Base-by-base conservation (phyloP, 495 filamentous ascomycete genomes). In the Symbiotaphrina buchneri region DNA sequence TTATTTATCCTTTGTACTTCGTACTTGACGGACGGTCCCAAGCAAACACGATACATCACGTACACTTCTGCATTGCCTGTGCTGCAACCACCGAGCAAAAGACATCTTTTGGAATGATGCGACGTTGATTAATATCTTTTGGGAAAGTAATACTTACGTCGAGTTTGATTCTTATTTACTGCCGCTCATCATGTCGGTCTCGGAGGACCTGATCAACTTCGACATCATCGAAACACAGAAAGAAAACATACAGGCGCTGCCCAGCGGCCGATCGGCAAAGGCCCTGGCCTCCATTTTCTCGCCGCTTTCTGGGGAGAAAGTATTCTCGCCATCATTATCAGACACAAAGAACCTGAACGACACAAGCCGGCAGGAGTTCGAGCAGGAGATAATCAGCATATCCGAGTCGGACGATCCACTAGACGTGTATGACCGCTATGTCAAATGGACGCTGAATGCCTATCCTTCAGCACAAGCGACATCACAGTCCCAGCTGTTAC, bases 161-260 rank as follows among this genome's bases (percentile, higher is more conserved):
- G n/a, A n/a, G n/a, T n/a, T n/a, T n/a, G n/a, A n/a, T n/a, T n/a
- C n/a, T n/a, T n/a, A n/a, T n/a, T n/a, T n/a, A n/a, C n/a, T n/a
- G n/a, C n/a, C n/a, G n/a, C n/a, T 33, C 17, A 33, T 11, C 5
- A 67, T 67, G 63, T 51, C 59, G 43, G 54, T 43, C 31, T 46
- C 61, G 19, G 57, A 65, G 20, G 67, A 74, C 39, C 48, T 71
- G 11, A 78, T 93, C 45, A 68, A 90, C 51, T 95, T 97, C 59
- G 76, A 91, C 38, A 69, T 94, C 38, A 95, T 97, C 54, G 87
- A 97, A 48, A 64, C 62, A 26, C 83, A 93, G 44, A 97, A 97
- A 53, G 87, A 97, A 52, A 95, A 97, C 46, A 91, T 95, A 25
- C 83, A 93, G 46, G 74, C 84, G 8, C 62, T 95, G 23, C 80